phyloP scores from a whole-genome alignment of 192 early-diverging fungal genomes.

The Dispira parvispora region DNA sequence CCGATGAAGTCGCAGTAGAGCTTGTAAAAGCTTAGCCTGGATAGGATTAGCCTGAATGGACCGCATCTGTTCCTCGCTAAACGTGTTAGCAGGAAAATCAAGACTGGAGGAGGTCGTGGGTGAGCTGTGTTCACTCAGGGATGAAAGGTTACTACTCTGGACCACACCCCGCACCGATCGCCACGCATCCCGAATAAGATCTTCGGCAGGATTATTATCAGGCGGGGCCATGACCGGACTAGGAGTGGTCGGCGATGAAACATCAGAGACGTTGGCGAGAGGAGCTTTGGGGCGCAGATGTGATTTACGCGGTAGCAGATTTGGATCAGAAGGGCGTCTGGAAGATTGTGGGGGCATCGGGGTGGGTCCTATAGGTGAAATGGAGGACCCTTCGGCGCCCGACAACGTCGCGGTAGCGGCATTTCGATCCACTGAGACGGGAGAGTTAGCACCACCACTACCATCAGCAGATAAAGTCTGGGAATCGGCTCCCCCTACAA shows the following conservation, averaged over 20 bases:
- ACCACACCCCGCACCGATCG: slow-evolving; percentile 4
- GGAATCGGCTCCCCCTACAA: neutral
- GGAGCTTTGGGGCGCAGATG: neutral
- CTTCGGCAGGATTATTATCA: neutral
- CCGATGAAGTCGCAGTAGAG: slow-evolving; percentile 22
- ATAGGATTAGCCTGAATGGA: neutral
- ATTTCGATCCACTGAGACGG: neutral
- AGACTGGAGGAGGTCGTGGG: neutral
- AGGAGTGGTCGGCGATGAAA: neutral
- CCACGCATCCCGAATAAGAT: slow-evolving; percentile 3
- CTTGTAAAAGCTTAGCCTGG: slow-evolving; percentile 14
- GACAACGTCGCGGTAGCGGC: neutral
- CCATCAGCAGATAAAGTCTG: neutral
- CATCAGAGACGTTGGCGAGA: neutral
- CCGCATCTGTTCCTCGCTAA: slow-evolving; percentile 8
- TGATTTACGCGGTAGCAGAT: neutral
- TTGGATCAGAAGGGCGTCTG: neutral
- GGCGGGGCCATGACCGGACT: neutral
- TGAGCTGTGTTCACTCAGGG: neutral
- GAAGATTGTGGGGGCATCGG: neutral
- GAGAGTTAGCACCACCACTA: neutral
- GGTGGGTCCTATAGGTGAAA: neutral
- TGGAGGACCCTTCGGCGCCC: neutral
- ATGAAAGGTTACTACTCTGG: neutral
- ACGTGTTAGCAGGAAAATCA: neutral